Evolutionary conservation across 2,329 filamentous ascomycete genomes (phyloP).

Genomic region (Periconia digitata): DNA sequence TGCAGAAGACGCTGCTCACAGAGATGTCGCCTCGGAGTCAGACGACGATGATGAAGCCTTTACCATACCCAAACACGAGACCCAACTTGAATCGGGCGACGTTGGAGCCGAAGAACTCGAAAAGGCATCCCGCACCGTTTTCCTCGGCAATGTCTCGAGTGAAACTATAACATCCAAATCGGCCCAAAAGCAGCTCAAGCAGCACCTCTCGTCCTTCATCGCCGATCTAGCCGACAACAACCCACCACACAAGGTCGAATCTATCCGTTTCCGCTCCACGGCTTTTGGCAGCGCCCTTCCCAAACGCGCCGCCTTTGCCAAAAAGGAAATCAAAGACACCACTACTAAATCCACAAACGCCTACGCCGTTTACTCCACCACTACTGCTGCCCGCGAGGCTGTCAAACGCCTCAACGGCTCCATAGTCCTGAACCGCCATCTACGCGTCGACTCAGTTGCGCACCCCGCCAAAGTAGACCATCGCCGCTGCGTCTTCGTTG

Average conservation of each 20-base stretch:
- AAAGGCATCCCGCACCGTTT: slow-evolving; percentile 87
- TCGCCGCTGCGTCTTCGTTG: slow-evolving; percentile 90
- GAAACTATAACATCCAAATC: slow-evolving; percentile 80
- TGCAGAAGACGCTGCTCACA: slow-evolving; percentile 9
- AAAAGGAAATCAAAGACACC: slow-evolving; percentile 83
- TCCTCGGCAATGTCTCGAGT: slow-evolving; percentile 86
- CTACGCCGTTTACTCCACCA: slow-evolving; percentile 84
- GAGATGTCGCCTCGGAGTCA: slow-evolving; percentile 9
- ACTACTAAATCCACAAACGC: slow-evolving; percentile 94
- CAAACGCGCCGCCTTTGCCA: slow-evolving; percentile 92
- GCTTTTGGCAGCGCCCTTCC: slow-evolving; percentile 81
- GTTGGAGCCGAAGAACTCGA: slow-evolving; percentile 65
- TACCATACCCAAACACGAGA: slow-evolving; percentile 56
- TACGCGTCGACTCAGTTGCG: slow-evolving; percentile 87
- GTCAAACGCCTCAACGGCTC: slow-evolving; percentile 79
- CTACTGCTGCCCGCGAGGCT: slow-evolving; percentile 74
- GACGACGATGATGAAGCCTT: slow-evolving; percentile 52
- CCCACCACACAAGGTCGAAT: slow-evolving; percentile 74
- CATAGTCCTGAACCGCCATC: slow-evolving; percentile 79
- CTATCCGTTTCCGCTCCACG: slow-evolving; percentile 90
- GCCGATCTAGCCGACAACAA: slow-evolving; percentile 51
- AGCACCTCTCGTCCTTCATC: slow-evolving; percentile 78
- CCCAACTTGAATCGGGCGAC: slow-evolving; percentile 38
- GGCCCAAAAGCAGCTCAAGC: slow-evolving; percentile 74
- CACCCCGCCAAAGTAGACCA: slow-evolving; percentile 83